A percentile compares a stretch with the other conserved stretches of the same genome.
phyloP scores from a whole-genome alignment of 177 flowering plant genomes.

The Tripterygium wilfordii region DNA sequence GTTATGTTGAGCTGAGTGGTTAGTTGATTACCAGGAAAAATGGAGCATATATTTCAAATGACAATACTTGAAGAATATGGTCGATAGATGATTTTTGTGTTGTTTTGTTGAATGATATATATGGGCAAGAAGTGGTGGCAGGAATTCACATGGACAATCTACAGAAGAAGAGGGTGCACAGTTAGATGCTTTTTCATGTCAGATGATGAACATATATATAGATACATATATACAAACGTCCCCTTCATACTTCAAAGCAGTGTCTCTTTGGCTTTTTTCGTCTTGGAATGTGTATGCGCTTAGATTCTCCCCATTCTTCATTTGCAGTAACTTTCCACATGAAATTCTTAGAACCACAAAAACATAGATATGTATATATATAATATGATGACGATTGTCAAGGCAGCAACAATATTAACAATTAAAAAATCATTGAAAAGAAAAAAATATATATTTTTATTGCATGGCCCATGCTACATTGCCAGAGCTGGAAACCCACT shows the following conservation, averaged over 20 bases:
- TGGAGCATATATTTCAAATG: too few relatives aligned
- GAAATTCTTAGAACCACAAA: too few relatives aligned
- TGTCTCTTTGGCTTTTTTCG: constrained; percentile 32
- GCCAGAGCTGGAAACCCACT: too few relatives aligned
- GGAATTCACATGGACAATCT: constrained; percentile 19
- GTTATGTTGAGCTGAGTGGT: too few relatives aligned
- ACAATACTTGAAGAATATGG: too few relatives aligned
- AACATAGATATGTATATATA: too few relatives aligned
- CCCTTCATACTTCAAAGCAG: constrained; percentile 8
- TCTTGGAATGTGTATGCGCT: constrained; percentile 38
- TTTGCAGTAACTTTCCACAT: too few relatives aligned
- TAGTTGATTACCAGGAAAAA: too few relatives aligned
- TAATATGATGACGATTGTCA: too few relatives aligned
- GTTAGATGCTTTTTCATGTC: constrained; percentile 13
- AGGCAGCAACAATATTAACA: constrained; percentile 10
- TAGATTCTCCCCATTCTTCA: too few relatives aligned
- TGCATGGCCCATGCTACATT: constrained; percentile 34
- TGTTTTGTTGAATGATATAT: constrained; percentile 6
- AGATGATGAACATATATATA: constrained; percentile 2
- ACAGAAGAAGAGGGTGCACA: constrained; percentile 3
- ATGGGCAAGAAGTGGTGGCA: constrained; percentile 19
- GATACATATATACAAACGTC: constrained; percentile 2
- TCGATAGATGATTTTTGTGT: too few relatives aligned
- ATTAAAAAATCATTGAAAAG: too few relatives aligned
- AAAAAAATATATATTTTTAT: constrained; percentile 14